Percentiles rank a stretch among this genome's conserved stretches.
phyloP scores from a whole-genome alignment of 108 stramenopile species.

The Nannochloropsis gaditana region DNA sequence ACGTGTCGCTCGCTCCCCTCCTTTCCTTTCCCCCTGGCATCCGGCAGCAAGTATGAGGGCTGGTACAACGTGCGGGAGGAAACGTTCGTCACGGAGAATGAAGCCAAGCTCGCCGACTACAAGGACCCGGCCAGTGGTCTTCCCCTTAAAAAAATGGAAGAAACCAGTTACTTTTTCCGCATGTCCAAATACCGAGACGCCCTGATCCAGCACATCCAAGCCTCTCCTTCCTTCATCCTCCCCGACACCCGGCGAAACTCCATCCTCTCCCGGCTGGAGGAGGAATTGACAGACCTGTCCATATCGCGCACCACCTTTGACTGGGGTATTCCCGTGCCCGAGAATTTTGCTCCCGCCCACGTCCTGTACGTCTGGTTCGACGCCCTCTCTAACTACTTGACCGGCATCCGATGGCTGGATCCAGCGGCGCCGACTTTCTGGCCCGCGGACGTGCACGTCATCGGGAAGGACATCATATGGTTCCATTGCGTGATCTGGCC shows the following conservation, averaged over 20 bases:
- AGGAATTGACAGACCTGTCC: constrained; percentile 80
- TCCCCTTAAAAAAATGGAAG: constrained; percentile 83
- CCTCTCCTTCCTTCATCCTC: constrained; percentile 80
- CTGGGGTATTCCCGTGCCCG: constrained; percentile 92
- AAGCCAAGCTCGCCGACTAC: constrained; percentile 77
- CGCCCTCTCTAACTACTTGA: constrained; percentile 92
- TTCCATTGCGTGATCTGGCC: constrained; percentile 99
- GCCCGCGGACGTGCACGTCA: constrained; percentile 91
- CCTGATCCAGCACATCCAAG: constrained; percentile 71
- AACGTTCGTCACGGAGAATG: constrained; percentile 88
- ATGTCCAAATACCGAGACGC: constrained; percentile 82
- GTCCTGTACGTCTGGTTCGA: constrained; percentile 99
- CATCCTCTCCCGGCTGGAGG: constrained; percentile 70
- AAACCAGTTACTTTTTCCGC: constrained; percentile 96
- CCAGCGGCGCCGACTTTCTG: constrained; percentile 66
- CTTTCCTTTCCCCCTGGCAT: not conserved
- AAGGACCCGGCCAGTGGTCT: constrained; percentile 75
- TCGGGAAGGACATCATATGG: constrained; percentile 98
- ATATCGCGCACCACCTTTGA: constrained; percentile 89
- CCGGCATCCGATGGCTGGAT: constrained; percentile 75
- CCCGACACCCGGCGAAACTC: constrained; percentile 76
- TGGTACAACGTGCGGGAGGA: constrained; percentile 99
- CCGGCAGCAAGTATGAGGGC: constrained; percentile 51
- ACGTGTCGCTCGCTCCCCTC: not conserved
- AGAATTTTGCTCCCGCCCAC: constrained; percentile 71